Percentiles rank a stretch among this genome's conserved stretches.
phyloP scores from a whole-genome alignment of 345 rosid genomes.

The Eutrema yunnanense region DNA sequence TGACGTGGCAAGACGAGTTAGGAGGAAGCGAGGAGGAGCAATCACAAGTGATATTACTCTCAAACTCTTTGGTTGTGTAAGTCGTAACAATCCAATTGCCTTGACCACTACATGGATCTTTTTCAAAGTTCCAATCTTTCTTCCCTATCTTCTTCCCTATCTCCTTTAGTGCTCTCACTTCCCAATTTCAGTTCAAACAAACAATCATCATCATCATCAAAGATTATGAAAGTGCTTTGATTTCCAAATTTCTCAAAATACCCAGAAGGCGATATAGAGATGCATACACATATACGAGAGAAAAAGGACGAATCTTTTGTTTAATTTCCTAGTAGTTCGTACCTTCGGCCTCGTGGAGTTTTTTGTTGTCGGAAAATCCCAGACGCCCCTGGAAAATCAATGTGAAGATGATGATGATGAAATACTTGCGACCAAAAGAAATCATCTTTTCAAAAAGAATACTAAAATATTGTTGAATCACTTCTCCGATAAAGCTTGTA shows the following conservation, averaged over 20 bases:
- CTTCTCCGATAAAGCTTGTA: constrained; percentile 11
- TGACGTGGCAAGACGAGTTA: constrained; percentile 59
- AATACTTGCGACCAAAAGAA: background rate
- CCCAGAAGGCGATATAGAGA: background rate
- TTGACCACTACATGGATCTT: constrained; percentile 74
- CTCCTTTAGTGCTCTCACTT: constrained; percentile 62
- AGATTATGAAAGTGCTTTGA: background rate
- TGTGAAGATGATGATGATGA: constrained; percentile 19
- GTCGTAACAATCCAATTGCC: constrained; percentile 43
- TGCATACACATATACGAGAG: background rate
- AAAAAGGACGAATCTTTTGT: background rate
- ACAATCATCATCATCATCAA: background rate
- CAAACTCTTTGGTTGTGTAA: constrained; percentile 33
- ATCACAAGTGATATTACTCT: constrained; percentile 53
- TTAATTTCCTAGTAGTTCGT: background rate
- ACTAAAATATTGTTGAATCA: constrained; percentile 9
- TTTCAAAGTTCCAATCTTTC: constrained; percentile 59
- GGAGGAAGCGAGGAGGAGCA: constrained; percentile 33
- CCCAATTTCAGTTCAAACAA: background rate
- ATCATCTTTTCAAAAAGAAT: background rate
- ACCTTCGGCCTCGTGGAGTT: constrained; percentile 31
- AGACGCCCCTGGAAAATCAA: background rate
- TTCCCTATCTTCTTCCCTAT: constrained; percentile 63
- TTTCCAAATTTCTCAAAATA: background rate
- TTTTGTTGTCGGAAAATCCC: constrained; percentile 16